phyloP scores from a whole-genome alignment of 257 asterid species.

The Rauvolfia tetraphylla region DNA sequence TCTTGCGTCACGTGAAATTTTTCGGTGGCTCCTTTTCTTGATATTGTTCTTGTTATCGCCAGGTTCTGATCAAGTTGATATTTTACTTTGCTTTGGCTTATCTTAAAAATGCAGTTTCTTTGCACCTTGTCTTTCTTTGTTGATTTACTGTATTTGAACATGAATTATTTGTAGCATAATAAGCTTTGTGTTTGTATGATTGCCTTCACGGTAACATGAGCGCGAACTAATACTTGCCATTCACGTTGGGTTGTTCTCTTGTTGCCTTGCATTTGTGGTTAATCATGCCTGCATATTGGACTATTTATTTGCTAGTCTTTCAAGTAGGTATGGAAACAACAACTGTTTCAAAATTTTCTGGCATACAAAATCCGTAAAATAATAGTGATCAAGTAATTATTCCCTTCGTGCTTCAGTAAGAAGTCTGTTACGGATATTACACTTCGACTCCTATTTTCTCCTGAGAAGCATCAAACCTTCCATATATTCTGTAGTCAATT shows the following conservation, averaged over 20 bases:
- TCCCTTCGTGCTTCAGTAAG: slow-evolving; percentile 2
- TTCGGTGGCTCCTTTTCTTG: neutral
- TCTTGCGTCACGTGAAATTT: neutral
- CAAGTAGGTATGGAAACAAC: neutral
- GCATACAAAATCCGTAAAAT: neutral
- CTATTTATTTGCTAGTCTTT: neutral
- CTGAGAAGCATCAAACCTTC: neutral
- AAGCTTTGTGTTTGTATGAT: neutral
- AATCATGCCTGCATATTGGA: neutral
- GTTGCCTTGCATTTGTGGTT: neutral
- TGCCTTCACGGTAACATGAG: neutral
- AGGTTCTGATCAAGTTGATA: neutral
- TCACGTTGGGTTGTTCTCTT: neutral
- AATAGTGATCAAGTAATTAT: neutral
- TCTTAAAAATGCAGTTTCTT: neutral
- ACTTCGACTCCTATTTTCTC: slow-evolving; percentile 4
- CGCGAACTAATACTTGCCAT: neutral
- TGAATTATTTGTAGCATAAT: neutral
- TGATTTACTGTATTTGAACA: neutral
- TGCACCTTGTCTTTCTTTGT: neutral
- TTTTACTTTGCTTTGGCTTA: neutral
- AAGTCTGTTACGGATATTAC: neutral
- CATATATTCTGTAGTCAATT: neutral
- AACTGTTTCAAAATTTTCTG: neutral
- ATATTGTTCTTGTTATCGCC: neutral